Percentiles rank a stretch among this genome's conserved stretches.
These are phyloP conservation scores for Catharanthus roseus DNA, from an alignment of 257 asterid genomes.

Conservation along the genomic window DNA sequence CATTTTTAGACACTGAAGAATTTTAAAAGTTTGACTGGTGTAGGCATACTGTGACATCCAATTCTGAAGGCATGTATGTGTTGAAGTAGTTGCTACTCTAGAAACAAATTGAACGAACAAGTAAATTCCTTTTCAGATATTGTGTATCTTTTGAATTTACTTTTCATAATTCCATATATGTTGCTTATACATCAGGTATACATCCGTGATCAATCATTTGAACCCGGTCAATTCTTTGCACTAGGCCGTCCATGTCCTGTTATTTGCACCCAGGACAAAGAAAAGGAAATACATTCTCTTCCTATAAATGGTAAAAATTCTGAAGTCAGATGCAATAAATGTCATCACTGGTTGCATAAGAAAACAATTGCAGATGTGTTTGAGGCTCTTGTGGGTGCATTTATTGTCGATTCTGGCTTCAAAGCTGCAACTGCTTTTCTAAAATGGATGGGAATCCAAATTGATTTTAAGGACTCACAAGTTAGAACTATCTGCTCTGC, in stretches of 20 bases:
- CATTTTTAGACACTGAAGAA: not conserved
- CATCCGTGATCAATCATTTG: constrained; percentile 84
- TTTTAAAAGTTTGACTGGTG: not conserved
- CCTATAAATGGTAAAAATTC: constrained; percentile 20
- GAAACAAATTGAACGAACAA: not conserved
- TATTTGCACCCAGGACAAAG: constrained; percentile 54
- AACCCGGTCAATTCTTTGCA: constrained; percentile 54
- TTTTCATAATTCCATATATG: not conserved
- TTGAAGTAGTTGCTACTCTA: not conserved
- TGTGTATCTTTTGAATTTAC: constrained; percentile 5
- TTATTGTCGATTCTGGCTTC: constrained; percentile 84
- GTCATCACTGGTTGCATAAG: constrained; percentile 82
- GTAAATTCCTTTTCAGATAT: not conserved
- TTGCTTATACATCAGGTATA: constrained; percentile 49
- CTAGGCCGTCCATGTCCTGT: constrained; percentile 77
- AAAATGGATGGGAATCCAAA: constrained; percentile 74
- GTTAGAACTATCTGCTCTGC: constrained; percentile 44
- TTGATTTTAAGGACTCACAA: constrained; percentile 45
- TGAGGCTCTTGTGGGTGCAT: constrained; percentile 93
- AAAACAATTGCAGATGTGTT: constrained; percentile 89
- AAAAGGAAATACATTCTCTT: constrained; percentile 49
- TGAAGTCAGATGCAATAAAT: constrained; percentile 69
- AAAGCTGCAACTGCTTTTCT: constrained; percentile 85
- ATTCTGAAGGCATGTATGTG: not conserved
- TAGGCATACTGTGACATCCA: too few relatives aligned